phyloP scores from a whole-genome alignment of 1,284 basidiomycete species.

The Rhodotorula sp. region DNA sequence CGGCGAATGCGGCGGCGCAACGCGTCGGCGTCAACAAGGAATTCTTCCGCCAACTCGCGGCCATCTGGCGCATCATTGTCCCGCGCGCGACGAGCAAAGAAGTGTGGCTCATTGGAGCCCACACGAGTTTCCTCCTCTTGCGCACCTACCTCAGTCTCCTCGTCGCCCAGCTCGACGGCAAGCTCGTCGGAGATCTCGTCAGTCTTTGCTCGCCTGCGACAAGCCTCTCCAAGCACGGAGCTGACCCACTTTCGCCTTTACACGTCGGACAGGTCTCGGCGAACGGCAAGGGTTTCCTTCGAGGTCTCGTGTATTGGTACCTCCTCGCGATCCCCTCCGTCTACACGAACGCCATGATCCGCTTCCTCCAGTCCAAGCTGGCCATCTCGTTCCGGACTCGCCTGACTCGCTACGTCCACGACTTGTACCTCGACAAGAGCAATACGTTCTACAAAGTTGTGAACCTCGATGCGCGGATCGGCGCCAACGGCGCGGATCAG shows the following conservation, averaged over 20 bases:
- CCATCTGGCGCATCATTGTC: slow-evolving; percentile 74
- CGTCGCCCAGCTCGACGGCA: slow-evolving; percentile 85
- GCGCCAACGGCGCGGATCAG: slow-evolving; percentile 45
- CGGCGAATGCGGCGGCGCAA: slow-evolving; percentile 1
- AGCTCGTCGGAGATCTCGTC: slow-evolving; percentile 84
- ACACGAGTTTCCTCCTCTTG: slow-evolving; percentile 83
- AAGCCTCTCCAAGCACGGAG: rapidly evolving
- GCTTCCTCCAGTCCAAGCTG: slow-evolving; percentile 83
- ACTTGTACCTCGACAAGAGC: slow-evolving; percentile 75
- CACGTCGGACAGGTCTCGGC: slow-evolving; percentile 64
- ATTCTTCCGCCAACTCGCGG: slow-evolving; percentile 74
- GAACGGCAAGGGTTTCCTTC: slow-evolving; percentile 78
- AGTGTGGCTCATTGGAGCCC: slow-evolving; percentile 69
- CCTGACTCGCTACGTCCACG: slow-evolving; percentile 86
- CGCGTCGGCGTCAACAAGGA: slow-evolving; percentile 67
- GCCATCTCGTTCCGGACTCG: slow-evolving; percentile 80
- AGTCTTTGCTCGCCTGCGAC: neutral
- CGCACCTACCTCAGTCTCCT: slow-evolving; percentile 82
- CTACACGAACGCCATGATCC: slow-evolving; percentile 86
- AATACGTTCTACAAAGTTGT: slow-evolving; percentile 59
- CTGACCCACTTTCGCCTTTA: neutral
- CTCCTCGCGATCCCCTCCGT: slow-evolving; percentile 85
- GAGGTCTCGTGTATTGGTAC: slow-evolving; percentile 86
- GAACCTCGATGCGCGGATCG: slow-evolving; percentile 47
- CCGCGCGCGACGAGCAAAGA: slow-evolving; percentile 68